Conservation (phyloP, 2,329 filamentous ascomycete species). For the Ophiostoma piceae region DNA sequence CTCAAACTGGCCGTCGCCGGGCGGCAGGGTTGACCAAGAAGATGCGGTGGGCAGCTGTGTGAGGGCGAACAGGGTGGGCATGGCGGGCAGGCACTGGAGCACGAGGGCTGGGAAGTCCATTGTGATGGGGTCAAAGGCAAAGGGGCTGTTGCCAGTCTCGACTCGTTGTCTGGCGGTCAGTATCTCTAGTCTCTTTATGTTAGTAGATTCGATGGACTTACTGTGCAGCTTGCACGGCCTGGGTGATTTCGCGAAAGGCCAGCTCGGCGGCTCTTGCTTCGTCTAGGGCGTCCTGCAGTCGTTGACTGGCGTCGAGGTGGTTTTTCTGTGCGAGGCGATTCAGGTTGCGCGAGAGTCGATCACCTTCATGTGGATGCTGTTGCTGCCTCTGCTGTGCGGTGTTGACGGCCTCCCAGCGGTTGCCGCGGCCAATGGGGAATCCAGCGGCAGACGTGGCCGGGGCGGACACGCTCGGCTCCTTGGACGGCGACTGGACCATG, state of each 20-base stretch:
- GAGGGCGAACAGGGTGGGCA: constrained; percentile 74
- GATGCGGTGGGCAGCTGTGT: constrained; percentile 71
- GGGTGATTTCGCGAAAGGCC: constrained; percentile 75
- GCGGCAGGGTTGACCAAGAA: constrained; percentile 77
- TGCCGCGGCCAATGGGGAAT: neutral
- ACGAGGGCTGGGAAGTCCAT: constrained; percentile 83
- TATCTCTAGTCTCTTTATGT: neutral
- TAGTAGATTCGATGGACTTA: constrained; percentile 39
- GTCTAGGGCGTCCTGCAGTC: constrained; percentile 65
- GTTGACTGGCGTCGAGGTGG: constrained; percentile 59
- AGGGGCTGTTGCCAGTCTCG: constrained; percentile 52
- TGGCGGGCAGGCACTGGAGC: constrained; percentile 72
- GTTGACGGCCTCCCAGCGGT: constrained; percentile 39
- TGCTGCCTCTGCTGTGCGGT: constrained; percentile 9
- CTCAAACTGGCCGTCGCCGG: constrained; percentile 66
- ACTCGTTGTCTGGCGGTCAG: constrained; percentile 37
- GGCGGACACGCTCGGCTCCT: neutral
- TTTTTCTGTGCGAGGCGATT: constrained; percentile 52
- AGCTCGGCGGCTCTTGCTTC: constrained; percentile 79
- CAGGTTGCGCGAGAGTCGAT: constrained; percentile 36
- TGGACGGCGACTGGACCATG: constrained; percentile 21
- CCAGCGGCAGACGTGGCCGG: neutral
- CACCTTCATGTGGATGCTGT: constrained; percentile 23
- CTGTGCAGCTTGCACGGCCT: constrained; percentile 78
- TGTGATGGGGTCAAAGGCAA: constrained; percentile 78